Percentiles rank a stretch among this genome's conserved stretches.
Conservation (phyloP, 306 rosid genomes). For the Prunus dulcis region DNA sequence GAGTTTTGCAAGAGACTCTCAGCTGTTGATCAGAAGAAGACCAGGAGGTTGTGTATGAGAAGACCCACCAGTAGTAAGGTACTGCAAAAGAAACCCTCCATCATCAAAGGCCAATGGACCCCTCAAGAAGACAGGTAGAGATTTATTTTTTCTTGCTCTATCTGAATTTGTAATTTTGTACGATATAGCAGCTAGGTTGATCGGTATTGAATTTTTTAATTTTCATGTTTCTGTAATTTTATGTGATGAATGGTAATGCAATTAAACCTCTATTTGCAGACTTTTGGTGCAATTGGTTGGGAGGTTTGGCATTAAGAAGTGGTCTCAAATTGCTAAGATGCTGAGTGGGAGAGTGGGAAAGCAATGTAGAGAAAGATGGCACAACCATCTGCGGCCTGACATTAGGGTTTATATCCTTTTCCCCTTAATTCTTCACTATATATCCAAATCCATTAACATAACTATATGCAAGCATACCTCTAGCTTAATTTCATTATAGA, state of each 20-base stretch:
- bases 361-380: conserved; percentile 85
- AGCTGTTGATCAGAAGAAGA: conserved; percentile 12
- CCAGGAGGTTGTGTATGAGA: not conserved
- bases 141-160: not conserved
- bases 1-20: not conserved
- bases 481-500: not conserved
- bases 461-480: not conserved
- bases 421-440: not conserved
- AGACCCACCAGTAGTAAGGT: not conserved
- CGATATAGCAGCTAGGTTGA: not conserved
- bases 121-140: conserved; percentile 55
- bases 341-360: conserved; percentile 58
- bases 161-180: not conserved
- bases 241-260: not conserved
- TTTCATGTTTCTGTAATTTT: not conserved
- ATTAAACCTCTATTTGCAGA: conserved; percentile 32
- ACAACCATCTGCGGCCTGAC: conserved; percentile 69
- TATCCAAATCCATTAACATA: conserved; percentile 6
- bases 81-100: conserved; percentile 6
- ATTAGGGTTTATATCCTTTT: conserved; percentile 44
- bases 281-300: conserved; percentile 40
- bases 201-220: not conserved
- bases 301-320: conserved; percentile 47
- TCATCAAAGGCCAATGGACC: conserved; percentile 72
- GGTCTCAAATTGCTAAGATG: conserved; percentile 56